phyloP scores from a whole-genome alignment of 345 rosid species.

The Geranium brycei region DNA sequence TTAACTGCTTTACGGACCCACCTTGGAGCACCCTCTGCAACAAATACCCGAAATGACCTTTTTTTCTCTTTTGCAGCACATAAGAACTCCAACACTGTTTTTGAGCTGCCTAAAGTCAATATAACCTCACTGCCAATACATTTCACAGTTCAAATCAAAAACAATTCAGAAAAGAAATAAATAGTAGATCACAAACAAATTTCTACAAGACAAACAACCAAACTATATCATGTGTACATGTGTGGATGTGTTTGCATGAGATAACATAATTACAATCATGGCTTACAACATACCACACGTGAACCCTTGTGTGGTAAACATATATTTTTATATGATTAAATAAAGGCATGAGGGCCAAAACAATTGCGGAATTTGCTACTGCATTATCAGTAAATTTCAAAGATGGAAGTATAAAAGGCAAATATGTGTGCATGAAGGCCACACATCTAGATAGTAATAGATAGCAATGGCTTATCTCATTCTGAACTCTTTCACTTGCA shows the following conservation, averaged over 20 bases:
- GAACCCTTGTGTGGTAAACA: background rate
- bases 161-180: background rate
- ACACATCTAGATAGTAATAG: background rate
- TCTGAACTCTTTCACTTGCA: too few species aligned
- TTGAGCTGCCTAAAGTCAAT: constrained; percentile 91
- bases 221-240: background rate
- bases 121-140: constrained; percentile 79
- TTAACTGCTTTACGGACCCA: constrained; percentile 16
- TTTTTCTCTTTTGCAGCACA: constrained; percentile 97
- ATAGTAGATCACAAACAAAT: background rate
- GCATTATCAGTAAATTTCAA: background rate
- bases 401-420: too few species aligned
- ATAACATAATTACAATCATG: background rate
- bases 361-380: background rate
- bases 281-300: background rate
- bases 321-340: background rate
- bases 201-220: background rate
- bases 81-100: constrained; percentile 86
- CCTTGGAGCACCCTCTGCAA: constrained; percentile 99
- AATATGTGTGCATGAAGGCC: too few species aligned
- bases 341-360: background rate
- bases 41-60: constrained; percentile 87
- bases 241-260: background rate
- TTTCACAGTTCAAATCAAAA: constrained; percentile 7
- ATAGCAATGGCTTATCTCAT: too few species aligned